These are phyloP conservation scores for Cicer arietinum DNA, from an alignment of 306 rosid species.

Conservation along the genomic window DNA sequence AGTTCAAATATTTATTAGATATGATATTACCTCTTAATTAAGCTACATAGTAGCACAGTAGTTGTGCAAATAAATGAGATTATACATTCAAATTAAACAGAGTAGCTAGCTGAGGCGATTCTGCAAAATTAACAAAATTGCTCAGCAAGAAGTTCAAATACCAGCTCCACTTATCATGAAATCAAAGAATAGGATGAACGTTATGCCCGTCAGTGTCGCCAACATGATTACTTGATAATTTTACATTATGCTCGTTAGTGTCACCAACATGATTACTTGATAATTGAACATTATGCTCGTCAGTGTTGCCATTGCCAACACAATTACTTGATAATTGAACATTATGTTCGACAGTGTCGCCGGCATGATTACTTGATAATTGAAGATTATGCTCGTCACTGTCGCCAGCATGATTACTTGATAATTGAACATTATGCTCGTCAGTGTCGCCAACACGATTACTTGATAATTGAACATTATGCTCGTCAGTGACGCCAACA, in stretches of 20 bases:
- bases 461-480: too few species aligned
- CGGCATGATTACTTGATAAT: too few species aligned
- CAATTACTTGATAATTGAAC: too few species aligned
- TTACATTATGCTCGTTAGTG: constrained; percentile 45
- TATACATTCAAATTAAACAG: background rate
- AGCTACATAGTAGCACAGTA: background rate
- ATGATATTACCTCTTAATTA: background rate
- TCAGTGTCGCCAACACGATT: background rate
- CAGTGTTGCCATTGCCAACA: background rate
- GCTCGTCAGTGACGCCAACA: too few species aligned
- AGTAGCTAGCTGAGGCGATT: constrained; percentile 25
- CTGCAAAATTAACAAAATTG: constrained; percentile 15
- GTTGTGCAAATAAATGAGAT: constrained; percentile 29
- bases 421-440: too few species aligned
- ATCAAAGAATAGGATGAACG: constrained; percentile 39
- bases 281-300: constrained; percentile 14
- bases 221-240: constrained; percentile 48
- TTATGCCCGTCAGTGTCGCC: constrained; percentile 41
- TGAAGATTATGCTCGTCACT: too few species aligned
- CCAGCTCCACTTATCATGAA: background rate
- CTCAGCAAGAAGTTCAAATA: constrained; percentile 22
- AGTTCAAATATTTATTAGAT: background rate
- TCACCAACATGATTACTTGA: constrained; percentile 37
- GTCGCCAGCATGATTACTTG: too few species aligned
- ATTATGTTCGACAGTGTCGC: background rate